Evolutionary conservation across 179 eudicot genomes (phyloP), one percentile per base, ranked within the genome.

Genomic region (Beta corolliflora): DNA sequence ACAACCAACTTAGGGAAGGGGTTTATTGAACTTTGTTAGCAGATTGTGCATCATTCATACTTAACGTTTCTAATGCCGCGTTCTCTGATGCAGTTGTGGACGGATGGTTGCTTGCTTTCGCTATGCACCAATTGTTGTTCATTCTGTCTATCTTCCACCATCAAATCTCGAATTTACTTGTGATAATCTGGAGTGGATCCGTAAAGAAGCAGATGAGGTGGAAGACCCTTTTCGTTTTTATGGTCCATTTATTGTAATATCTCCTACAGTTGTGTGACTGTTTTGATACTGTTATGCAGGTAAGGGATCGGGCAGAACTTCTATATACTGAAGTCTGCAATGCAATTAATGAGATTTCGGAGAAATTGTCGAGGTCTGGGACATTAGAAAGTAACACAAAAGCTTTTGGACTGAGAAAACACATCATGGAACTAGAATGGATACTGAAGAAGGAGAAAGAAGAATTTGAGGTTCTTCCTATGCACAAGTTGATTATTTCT

Each of bases 61-160:
- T 7, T 29, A 13, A 18, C 25, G 31, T 66, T 71, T 77, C 15
- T 80, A 67, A 41, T 76, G 70, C 46, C 65, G 13, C 61, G 29
- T 58, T 80, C 45, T 83, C 77, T 73, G 60, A 45, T 81, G 83
- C 87, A 89, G 91, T 52, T 83, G 88, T 72, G 91, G 91, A 56
- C 83, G 81, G 73, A 89, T 89, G 91, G 88, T 89, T 67, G 91
- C 90, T 74, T 89, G 91, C 83, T 89, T 89, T 81, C 89, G 91
- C 23, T 89, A 89, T 80, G 85, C 90, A 41, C 88, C 91, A 72
- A 89, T 87, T 70, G 53, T 85, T 64, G 86, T 87, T 80, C 88
- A 87, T 80, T 84, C 87, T 44, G 85, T 89, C 66, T 78, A 23
- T 61, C 90, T 89, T 80, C 91, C 91, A 21, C 90, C 86, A 53